Evolutionary conservation across 73 alveolate species (phyloP).

Genomic region (Symbiodinium natans): DNA sequence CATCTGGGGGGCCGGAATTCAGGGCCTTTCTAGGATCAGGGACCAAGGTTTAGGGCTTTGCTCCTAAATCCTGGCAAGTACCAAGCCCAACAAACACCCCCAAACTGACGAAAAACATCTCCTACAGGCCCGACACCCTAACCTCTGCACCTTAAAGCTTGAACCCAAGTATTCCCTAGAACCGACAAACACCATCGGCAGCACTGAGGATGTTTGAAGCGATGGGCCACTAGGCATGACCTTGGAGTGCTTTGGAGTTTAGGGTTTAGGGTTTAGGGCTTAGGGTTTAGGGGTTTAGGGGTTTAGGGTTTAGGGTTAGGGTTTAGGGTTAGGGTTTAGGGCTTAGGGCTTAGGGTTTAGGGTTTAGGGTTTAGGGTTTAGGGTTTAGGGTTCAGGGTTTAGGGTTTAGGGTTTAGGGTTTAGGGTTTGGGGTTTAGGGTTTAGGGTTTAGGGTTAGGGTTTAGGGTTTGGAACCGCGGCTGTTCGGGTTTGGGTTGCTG

Average conservation of each 20-base stretch:
- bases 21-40: background rate
- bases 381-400: background rate
- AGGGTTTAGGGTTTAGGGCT: too few species aligned
- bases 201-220: background rate
- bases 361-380: background rate
- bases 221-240: slow-evolving; percentile 5
- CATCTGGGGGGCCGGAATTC: background rate
- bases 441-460: too few species aligned
- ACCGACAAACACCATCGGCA: background rate
- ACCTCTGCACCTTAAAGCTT: background rate
- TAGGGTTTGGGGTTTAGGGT: too few species aligned
- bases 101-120: background rate
- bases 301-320: background rate
- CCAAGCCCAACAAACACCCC: background rate
- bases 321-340: slow-evolving; percentile 11
- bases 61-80: background rate
- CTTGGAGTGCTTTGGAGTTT: background rate
- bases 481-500: too few species aligned
- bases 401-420: too few species aligned
- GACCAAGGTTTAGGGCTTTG: background rate
- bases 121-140: background rate
- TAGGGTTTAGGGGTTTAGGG: too few species aligned
- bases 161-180: background rate
- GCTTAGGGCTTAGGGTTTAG: too few species aligned
- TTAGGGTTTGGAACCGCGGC: too few species aligned